These are phyloP conservation scores for Phytophthora cryptogea DNA, from an alignment of 352 stramenopile genomes.

Conservation along the genomic window DNA sequence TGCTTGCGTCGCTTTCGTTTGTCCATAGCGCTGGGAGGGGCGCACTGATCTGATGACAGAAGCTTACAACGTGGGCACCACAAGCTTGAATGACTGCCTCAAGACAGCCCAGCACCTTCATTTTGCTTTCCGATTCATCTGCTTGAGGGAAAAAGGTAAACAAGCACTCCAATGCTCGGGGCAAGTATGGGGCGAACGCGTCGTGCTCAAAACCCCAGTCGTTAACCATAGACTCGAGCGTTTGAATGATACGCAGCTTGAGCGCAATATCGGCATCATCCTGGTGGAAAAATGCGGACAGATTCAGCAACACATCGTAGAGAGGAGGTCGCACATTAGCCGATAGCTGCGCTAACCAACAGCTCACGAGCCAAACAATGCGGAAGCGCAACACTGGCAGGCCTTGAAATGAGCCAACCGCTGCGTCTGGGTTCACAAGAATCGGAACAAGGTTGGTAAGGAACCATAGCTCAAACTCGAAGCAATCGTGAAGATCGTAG, in stretches of 20 bases:
- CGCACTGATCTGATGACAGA: conserved; percentile 69
- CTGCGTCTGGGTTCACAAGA: conserved; percentile 37
- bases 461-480: conserved; percentile 90
- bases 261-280: conserved; percentile 57
- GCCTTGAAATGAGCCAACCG: conserved; percentile 44
- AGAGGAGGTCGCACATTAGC: conserved; percentile 68
- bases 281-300: conserved; percentile 38
- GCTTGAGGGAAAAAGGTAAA: conserved; percentile 72
- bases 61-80: conserved; percentile 46
- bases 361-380: conserved; percentile 88
- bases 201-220: conserved; percentile 85
- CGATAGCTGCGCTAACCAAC: conserved; percentile 84
- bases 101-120: conserved; percentile 77
- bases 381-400: conserved; percentile 74
- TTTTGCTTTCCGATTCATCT: conserved; percentile 73
- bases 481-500: conserved; percentile 88
- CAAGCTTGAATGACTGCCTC: conserved; percentile 76
- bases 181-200: conserved; percentile 71
- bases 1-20: conserved; percentile 71
- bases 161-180: conserved; percentile 60
- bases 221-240: conserved; percentile 76
- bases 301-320: conserved; percentile 75
- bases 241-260: conserved; percentile 75
- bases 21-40: conserved; percentile 76
- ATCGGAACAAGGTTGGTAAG: conserved; percentile 73